Conservation (phyloP, 257 asterid genomes). For the Parsonsia alboflavescens region DNA sequence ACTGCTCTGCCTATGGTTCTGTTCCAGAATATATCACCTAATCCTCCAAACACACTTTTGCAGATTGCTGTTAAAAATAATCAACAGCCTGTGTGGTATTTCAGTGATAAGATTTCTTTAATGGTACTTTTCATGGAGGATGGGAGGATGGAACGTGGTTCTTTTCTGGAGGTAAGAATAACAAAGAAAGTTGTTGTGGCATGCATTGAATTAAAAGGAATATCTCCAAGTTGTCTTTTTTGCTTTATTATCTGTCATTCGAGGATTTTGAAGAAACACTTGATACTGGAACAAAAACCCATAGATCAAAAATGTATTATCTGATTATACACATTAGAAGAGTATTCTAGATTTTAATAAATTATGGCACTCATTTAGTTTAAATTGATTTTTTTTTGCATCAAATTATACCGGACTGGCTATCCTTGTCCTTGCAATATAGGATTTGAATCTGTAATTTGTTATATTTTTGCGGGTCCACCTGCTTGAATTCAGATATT, state of each 20-base stretch:
- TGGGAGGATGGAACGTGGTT: slow-evolving; percentile 88
- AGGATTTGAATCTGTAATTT: neutral
- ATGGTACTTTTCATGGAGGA: slow-evolving; percentile 67
- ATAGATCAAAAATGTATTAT: neutral
- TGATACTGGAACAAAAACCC: neutral
- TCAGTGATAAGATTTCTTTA: slow-evolving; percentile 63
- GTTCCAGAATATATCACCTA: slow-evolving; percentile 79
- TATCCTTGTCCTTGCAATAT: neutral
- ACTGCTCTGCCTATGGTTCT: slow-evolving; percentile 85
- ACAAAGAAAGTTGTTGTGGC: neutral
- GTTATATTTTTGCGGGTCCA: neutral
- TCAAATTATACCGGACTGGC: neutral
- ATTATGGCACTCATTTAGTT: neutral
- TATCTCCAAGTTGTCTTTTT: neutral
- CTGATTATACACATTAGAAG: neutral
- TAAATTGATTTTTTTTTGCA: neutral
- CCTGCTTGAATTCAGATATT: neutral
- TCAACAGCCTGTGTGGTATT: slow-evolving; percentile 98
- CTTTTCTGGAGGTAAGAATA: slow-evolving; percentile 74
- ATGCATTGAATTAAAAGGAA: neutral
- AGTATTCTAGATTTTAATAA: neutral
- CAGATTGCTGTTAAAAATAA: slow-evolving; percentile 97
- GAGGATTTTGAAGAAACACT: neutral
- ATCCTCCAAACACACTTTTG: slow-evolving; percentile 72
- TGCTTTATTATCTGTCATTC: neutral